Base-by-base conservation (phyloP, 2,329 filamentous ascomycete genomes). In the Trichoderma sp. region DNA sequence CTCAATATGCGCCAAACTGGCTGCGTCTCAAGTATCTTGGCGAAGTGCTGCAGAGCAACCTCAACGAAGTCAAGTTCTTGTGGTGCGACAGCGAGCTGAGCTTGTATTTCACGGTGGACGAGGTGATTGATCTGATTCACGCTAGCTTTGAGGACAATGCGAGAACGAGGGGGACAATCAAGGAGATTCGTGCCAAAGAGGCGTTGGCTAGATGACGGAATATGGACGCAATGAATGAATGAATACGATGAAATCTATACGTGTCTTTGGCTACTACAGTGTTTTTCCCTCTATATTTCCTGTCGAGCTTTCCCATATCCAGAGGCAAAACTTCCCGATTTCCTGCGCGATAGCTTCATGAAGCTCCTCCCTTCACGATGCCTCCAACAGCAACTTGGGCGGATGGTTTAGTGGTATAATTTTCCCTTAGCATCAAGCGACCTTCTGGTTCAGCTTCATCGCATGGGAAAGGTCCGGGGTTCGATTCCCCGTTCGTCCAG, bases 61-160 rank as follows among this genome's bases (percentile, higher is more conserved):
- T 90, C 65, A 85, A 85, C 71, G 89, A 90, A 71, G 85, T 91
- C 68, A 83, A 82, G 68, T 90, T 82, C 71, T 77, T 91, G 46
- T 91, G 89, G 89, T 83, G 86, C 73, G 88, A 91, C 71, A 88
- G 87, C 77, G 88, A 90, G 76, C 79, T 91, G 52, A 89, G 87
- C 71, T 76, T 90, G 46, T 89, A 90, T 76, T 90, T 90, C 73
- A 82, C 85, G 0, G 83, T 81, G 8, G 83, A 84, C 5, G 88
- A 90, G 79, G 86, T 90, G 16, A 78, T 90, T 39, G 88, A 91
- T 70, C 76, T 91, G 73, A 86, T 90, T 56, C 81, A 84, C 61
- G 81, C 88, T 24, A 90, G 88, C 76, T 91, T 91, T 73, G 88
- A 89, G 77, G 85, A 87, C 73, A 90, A 90, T 76, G 75, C 82